Conservation (phyloP, 2,329 filamentous ascomycete species). For the Alternaria viburni region DNA sequence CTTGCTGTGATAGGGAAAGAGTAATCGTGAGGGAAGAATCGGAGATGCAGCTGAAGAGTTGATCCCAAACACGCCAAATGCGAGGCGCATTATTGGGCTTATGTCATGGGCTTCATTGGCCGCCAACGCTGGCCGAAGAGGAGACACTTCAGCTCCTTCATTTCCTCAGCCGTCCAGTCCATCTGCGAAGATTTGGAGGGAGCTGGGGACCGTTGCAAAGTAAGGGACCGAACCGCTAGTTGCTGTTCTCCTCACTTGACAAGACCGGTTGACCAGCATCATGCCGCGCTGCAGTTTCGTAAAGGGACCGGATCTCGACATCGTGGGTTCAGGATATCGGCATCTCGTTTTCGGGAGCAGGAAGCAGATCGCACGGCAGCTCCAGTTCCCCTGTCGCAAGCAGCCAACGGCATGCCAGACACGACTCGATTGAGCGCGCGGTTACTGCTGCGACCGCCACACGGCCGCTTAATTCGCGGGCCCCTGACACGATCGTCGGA, state of each 20-base stretch:
- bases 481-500: conserved; percentile 17
- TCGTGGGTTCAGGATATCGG: conserved; percentile 9
- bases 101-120: conserved; percentile 34
- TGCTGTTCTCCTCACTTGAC: neutral
- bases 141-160: conserved; percentile 33
- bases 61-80: conserved; percentile 38
- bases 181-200: conserved; percentile 9
- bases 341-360: conserved; percentile 19
- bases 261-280: neutral
- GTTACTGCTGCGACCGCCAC: conserved; percentile 16
- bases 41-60: conserved; percentile 26
- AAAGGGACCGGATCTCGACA: neutral
- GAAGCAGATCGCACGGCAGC: conserved; percentile 1
- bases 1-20: conserved; percentile 19
- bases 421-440: conserved; percentile 29
- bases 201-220: conserved; percentile 11
- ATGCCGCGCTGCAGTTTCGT: conserved; percentile 10
- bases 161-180: conserved; percentile 28
- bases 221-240: conserved; percentile 11
- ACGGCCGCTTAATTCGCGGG: conserved; percentile 11
- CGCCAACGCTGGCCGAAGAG: conserved; percentile 26
- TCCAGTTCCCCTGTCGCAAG: conserved; percentile 17
- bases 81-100: conserved; percentile 28
- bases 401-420: conserved; percentile 19
- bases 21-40: conserved; percentile 22